Percentiles rank a stretch among this genome's conserved stretches.
Conservation (phyloP, 345 rosid genomes). For the Gossypium stocksii region DNA sequence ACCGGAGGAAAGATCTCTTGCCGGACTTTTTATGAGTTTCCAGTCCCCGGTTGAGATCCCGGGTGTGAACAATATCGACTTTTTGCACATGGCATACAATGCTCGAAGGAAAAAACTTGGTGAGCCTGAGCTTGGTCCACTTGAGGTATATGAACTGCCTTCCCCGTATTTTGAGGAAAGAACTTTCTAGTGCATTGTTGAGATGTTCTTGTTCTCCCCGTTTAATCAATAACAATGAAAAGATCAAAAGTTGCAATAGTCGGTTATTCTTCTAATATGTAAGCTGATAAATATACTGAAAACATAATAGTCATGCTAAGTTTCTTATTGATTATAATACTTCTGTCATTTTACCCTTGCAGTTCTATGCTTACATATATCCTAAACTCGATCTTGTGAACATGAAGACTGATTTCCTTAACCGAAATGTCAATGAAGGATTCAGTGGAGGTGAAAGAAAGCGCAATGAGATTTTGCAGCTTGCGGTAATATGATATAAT, state of each 20-base stretch:
- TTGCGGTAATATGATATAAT: conserved; percentile 50
- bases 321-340: conserved; percentile 6
- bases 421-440: conserved; percentile 98
- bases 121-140: conserved; percentile 79
- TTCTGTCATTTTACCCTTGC: conserved; percentile 33
- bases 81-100: conserved; percentile 92
- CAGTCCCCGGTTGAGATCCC: conserved; percentile 91
- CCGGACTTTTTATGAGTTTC: conserved; percentile 95
- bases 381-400: conserved; percentile 82
- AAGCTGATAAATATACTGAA: not conserved
- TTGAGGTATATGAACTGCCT: conserved; percentile 46
- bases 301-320: not conserved
- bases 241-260: not conserved
- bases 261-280: not conserved
- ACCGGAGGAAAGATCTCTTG: conserved; percentile 92
- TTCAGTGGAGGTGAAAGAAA: conserved; percentile 98
- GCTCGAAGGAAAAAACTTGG: conserved; percentile 75
- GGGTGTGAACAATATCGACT: conserved; percentile 88
- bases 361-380: conserved; percentile 71
- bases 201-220: not conserved
- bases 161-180: not conserved
- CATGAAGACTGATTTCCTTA: conserved; percentile 86
- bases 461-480: conserved; percentile 91
- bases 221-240: not conserved
- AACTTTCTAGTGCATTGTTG: not conserved